These are phyloP conservation scores for Fraxinus excelsior DNA, from an alignment of 257 asterid genomes.

Conservation along the genomic window DNA sequence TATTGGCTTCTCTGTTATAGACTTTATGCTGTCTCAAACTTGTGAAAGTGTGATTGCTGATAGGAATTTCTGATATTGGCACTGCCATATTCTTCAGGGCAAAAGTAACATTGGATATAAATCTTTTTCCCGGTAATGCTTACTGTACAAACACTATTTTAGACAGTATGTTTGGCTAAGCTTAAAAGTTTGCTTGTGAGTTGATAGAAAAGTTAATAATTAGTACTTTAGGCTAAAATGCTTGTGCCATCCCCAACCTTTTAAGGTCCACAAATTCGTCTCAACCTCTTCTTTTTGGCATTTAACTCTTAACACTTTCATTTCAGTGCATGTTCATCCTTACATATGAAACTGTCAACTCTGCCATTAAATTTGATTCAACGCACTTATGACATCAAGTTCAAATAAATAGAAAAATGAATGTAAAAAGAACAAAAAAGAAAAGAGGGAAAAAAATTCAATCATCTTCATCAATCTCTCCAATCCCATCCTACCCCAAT, in stretches of 20 bases:
- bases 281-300: neutral
- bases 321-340: neutral
- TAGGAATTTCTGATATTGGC: constrained; percentile 5
- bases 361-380: neutral
- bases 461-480: neutral
- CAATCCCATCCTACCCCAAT: neutral
- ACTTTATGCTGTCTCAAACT: constrained; percentile 1
- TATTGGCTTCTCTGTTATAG: constrained; percentile 15
- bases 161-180: neutral
- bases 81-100: neutral
- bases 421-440: neutral
- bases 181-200: neutral
- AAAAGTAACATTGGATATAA: constrained; percentile 4
- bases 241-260: neutral
- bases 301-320: neutral
- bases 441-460: neutral
- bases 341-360: neutral
- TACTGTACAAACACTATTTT: neutral
- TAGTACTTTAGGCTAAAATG: neutral
- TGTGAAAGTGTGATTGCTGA: constrained; percentile 1
- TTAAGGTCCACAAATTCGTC: neutral
- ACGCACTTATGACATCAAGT: neutral
- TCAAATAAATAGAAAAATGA: neutral
- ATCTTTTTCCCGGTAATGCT: neutral
- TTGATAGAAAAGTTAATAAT: neutral